phyloP scores from a whole-genome alignment of 164 flowering plant species.

The Piper betle region DNA sequence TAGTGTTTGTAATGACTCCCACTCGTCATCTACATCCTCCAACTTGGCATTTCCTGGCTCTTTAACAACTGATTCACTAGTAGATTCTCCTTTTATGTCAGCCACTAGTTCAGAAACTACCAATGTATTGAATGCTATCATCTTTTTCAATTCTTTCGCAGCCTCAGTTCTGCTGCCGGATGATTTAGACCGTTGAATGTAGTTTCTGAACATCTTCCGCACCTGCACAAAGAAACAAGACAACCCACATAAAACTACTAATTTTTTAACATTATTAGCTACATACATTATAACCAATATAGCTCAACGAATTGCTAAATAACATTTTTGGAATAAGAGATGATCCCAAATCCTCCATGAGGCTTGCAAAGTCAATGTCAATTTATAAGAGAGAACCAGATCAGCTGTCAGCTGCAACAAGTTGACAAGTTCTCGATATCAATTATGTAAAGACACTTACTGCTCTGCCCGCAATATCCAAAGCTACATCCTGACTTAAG shows the following conservation, averaged over 20 bases:
- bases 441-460: constrained; percentile 33
- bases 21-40: constrained; percentile 44
- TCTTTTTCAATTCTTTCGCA: constrained; percentile 76
- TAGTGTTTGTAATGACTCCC: constrained; percentile 66
- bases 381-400: no score
- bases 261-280: no score
- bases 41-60: constrained; percentile 21
- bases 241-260: neutral
- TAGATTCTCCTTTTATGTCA: constrained; percentile 86
- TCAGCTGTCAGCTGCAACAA: neutral
- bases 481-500: constrained; percentile 71
- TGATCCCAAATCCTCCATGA: no score
- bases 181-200: constrained; percentile 49
- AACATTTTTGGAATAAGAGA: no score
- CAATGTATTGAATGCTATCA: constrained; percentile 72
- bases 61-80: constrained; percentile 29
- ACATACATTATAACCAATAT: no score
- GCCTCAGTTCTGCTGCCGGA: constrained; percentile 56
- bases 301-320: no score
- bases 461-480: constrained; percentile 87
- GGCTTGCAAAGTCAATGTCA: no score
- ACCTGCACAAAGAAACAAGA: constrained; percentile 33
- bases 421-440: neutral
- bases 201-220: constrained; percentile 50
- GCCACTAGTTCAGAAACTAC: constrained; percentile 76